Evolutionary conservation across 129 eudicot species (phyloP).

Genomic region (Flaveria bidentis): DNA sequence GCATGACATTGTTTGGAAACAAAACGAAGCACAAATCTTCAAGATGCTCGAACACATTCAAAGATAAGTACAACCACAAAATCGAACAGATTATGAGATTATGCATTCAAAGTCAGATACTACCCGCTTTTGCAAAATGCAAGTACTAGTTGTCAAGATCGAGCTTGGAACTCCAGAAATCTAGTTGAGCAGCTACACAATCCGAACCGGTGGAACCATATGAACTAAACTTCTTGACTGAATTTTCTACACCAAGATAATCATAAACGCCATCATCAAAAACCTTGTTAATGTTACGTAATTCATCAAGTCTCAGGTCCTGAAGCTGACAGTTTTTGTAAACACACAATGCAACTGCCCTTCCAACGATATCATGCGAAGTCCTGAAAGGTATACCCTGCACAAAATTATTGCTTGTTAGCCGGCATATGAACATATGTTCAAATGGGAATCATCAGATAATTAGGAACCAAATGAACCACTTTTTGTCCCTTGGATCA

Average conservation of each 20-base stretch:
- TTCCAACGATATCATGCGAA: conserved; percentile 91
- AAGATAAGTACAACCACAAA: background rate
- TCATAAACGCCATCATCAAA: conserved; percentile 75
- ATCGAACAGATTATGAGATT: background rate
- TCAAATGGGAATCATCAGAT: background rate
- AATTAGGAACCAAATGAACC: background rate
- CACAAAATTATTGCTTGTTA: conserved; percentile 11
- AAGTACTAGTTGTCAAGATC: conserved; percentile 17
- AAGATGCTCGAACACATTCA: background rate
- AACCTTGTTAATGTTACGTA: conserved; percentile 47
- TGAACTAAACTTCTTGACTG: conserved; percentile 84
- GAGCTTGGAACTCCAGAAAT: conserved; percentile 64
- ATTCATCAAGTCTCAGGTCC: conserved; percentile 74
- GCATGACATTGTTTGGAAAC: background rate
- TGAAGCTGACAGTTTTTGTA: conserved; percentile 62
- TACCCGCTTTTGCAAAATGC: background rate
- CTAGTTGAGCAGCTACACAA: conserved; percentile 82
- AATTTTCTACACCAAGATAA: conserved; percentile 85
- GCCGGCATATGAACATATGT: background rate
- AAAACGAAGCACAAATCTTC: background rate
- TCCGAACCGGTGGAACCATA: conserved; percentile 97
- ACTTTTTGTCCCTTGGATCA: background rate
- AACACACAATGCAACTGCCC: conserved; percentile 87
- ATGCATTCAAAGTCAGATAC: background rate
- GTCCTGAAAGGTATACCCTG: conserved; percentile 92